Base-by-base conservation (phyloP, 2,329 filamentous ascomycete genomes). In the Colletotrichum sp. region DNA sequence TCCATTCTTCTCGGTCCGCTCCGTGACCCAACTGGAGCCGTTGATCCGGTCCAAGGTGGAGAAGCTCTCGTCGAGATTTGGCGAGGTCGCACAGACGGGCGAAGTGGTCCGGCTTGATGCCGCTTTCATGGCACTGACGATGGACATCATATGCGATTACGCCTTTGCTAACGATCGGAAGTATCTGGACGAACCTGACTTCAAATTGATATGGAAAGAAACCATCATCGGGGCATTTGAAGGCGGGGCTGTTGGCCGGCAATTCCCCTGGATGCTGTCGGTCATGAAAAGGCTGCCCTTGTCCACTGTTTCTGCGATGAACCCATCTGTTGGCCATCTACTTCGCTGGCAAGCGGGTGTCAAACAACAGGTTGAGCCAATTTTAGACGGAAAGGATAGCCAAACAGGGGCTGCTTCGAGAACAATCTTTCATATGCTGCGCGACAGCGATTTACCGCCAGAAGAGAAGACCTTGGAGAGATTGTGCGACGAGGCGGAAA, bases 1-100 rank as follows among this genome's bases (percentile, higher is more conserved):
- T 69, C 81, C 79, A 0, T 87, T 86, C 78, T 88, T 87, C 76
- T 86, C 86, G 3, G 82, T 80, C 43, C 78, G 79, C 13, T 81
- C 82, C 9, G 81, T 87, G 24, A 72, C 77, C 8, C 76, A 76
- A 3, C 77, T 86, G 4, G 80, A 83, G 76, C 83, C 76, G 74
- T 81, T 82, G 61, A 82, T 87, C 15, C 75, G 81, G 9, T 74
- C 78, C 3, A 82, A 77, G 27, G 72, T 81, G 3, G 76, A 81
- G 13, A 79, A 79, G 66, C 74, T 84, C 16, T 80, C 75, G 24
- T 59, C 62, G 5, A 73, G 78, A 12, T 70, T 81, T 64, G 74
- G 79, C 66, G 80, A 80, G 71, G 70, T 82, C 62, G 76, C 83
- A 6, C 58, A 69, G 5, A 59, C 67, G 9, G 55, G 65, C 12